phyloP scores from a whole-genome alignment of 441 rosid species.

The Jatropha podagrica region DNA sequence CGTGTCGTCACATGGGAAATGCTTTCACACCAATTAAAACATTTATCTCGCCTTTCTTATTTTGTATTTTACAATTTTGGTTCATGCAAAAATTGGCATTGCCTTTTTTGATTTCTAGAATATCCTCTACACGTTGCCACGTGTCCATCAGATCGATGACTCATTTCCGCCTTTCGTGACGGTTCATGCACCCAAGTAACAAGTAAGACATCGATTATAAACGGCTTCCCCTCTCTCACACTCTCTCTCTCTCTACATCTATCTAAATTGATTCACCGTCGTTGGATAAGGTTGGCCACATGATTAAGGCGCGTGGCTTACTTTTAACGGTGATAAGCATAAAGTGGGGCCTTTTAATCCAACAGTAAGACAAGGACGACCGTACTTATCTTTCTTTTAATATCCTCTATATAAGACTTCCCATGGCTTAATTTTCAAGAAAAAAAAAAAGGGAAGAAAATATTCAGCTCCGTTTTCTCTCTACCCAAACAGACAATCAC shows the following conservation, averaged over 20 bases:
- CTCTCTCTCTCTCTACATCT: too few species aligned
- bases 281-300: slow-evolving; percentile 43
- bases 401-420: slow-evolving; percentile 28
- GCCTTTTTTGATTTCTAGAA: slow-evolving; percentile 18
- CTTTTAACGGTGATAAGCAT: slow-evolving; percentile 26
- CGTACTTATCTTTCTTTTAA: slow-evolving; percentile 53
- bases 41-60: not conserved
- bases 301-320: slow-evolving; percentile 40
- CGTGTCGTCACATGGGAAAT: slow-evolving; percentile 33
- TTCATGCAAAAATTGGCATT: not conserved
- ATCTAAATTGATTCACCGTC: not conserved
- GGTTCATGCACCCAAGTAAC: slow-evolving; percentile 48
- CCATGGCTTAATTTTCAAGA: rapidly evolving
- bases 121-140: slow-evolving; percentile 18
- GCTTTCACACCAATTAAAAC: not conserved
- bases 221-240: too few species aligned
- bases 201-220: not conserved
- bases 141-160: slow-evolving; percentile 30
- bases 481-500: not conserved
- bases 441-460: not conserved
- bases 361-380: slow-evolving; percentile 48
- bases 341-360: slow-evolving; percentile 31
- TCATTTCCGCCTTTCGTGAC: slow-evolving; percentile 26
- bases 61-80: not conserved
- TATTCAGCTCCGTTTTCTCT: not conserved